phyloP scores from a whole-genome alignment of 805 yeast species.

The Saccharomycopsis sp. region DNA sequence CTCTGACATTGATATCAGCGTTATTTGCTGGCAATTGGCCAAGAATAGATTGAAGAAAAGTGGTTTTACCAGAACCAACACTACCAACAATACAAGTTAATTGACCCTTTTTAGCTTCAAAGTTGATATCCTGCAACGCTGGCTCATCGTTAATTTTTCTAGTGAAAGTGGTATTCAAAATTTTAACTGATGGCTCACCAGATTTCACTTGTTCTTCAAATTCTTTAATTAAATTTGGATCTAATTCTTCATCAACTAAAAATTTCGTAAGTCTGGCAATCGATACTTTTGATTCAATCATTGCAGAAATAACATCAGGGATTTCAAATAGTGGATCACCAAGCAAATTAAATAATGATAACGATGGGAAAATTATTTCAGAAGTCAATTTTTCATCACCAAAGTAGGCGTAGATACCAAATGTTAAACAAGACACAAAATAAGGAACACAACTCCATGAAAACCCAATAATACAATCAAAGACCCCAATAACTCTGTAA shows the following conservation, averaged over 20 bases:
- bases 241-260: slow-evolving; percentile 40
- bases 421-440: slow-evolving; percentile 55
- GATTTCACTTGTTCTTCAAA: slow-evolving; percentile 9
- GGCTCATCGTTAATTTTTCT: slow-evolving; percentile 44
- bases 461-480: slow-evolving; percentile 41
- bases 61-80: slow-evolving; percentile 64
- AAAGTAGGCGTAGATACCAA: slow-evolving; percentile 43
- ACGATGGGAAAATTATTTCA: slow-evolving; percentile 62
- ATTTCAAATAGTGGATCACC: slow-evolving; percentile 53
- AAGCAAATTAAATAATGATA: slow-evolving; percentile 51
- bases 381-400: slow-evolving; percentile 50
- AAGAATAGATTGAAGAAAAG: slow-evolving; percentile 45
- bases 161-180: slow-evolving; percentile 45
- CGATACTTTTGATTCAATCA: slow-evolving; percentile 56
- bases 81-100: slow-evolving; percentile 57
- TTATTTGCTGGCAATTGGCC: slow-evolving; percentile 42
- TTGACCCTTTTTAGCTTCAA: slow-evolving; percentile 44
- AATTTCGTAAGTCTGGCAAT: slow-evolving; percentile 46
- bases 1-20: slow-evolving; percentile 28
- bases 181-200: slow-evolving; percentile 31
- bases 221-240: slow-evolving; percentile 27
- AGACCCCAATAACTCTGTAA: slow-evolving; percentile 40
- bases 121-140: slow-evolving; percentile 44
- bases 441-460: slow-evolving; percentile 63
- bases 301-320: slow-evolving; percentile 49